Conservation (phyloP, 495 filamentous ascomycete species). For the Xylaria flabelliformis region DNA sequence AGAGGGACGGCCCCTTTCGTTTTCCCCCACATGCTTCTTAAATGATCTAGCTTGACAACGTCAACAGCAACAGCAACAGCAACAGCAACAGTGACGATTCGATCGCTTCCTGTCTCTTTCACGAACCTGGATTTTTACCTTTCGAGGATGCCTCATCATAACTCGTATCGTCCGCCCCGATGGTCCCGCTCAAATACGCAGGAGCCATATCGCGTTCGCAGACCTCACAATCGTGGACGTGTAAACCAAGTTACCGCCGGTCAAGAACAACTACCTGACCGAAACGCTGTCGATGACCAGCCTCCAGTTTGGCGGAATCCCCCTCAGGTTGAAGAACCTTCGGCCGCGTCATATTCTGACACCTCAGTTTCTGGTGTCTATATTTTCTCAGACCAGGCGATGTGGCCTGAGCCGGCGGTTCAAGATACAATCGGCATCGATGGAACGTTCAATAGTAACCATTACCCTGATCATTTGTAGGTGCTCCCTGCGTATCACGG, state of each 20-base stretch:
- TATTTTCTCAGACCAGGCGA: neutral
- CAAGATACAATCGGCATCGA: neutral
- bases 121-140: neutral
- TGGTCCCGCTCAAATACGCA: neutral
- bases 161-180: neutral
- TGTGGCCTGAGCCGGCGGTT: neutral
- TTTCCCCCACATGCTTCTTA: neutral
- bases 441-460: neutral
- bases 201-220: neutral
- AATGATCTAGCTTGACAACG: neutral
- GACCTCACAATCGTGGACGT: neutral
- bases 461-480: neutral
- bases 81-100: neutral
- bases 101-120: neutral
- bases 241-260: neutral
- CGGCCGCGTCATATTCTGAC: neutral
- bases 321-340: neutral
- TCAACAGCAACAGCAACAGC: neutral
- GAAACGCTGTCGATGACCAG: neutral
- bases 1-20: neutral
- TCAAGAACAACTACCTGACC: neutral
- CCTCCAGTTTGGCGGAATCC: neutral
- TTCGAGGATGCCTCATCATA: neutral
- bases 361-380: neutral
- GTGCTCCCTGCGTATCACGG: neutral